These are phyloP conservation scores for Bacterosira constricta DNA, from an alignment of 108 stramenopile genomes.

Conservation along the genomic window DNA sequence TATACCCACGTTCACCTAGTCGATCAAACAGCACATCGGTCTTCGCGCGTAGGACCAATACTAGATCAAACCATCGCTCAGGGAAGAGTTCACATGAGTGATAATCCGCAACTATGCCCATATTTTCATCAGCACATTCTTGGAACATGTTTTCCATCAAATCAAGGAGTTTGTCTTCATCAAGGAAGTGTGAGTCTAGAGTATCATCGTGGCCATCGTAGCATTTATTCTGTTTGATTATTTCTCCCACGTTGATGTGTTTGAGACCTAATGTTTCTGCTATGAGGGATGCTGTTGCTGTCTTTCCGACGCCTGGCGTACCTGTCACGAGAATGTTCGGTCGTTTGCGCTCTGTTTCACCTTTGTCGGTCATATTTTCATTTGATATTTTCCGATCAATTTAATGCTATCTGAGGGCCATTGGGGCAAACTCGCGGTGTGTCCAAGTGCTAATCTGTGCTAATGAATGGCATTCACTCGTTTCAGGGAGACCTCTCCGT, in stretches of 20 bases:
- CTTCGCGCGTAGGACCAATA: conserved; percentile 82
- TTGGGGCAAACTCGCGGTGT: too few relatives aligned
- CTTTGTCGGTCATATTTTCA: conserved; percentile 13
- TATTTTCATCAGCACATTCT: conserved; percentile 58
- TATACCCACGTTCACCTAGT: conserved; percentile 83
- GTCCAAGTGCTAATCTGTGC: too few relatives aligned
- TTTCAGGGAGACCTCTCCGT: too few relatives aligned
- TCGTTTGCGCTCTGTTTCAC: conserved; percentile 23
- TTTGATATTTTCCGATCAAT: background rate
- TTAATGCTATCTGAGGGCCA: background rate
- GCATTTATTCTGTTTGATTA: conserved; percentile 77
- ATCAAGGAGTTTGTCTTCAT: conserved; percentile 93
- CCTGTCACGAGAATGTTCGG: conserved; percentile 95
- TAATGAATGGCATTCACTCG: too few relatives aligned
- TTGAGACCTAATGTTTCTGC: conserved; percentile 63
- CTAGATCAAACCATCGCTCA: conserved; percentile 96
- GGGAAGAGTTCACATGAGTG: conserved; percentile 94
- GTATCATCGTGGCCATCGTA: conserved; percentile 88
- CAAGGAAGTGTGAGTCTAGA: conserved; percentile 87
- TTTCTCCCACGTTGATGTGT: conserved; percentile 82
- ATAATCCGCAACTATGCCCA: conserved; percentile 90
- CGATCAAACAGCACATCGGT: conserved; percentile 93
- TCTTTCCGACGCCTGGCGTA: conserved; percentile 94
- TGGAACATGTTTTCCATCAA: conserved; percentile 77
- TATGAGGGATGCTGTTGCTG: conserved; percentile 67